A percentile compares a stretch with the other conserved stretches of the same genome.
Conservation (phyloP, 2,329 filamentous ascomycete genomes). For the Microcyclosporella mali region DNA sequence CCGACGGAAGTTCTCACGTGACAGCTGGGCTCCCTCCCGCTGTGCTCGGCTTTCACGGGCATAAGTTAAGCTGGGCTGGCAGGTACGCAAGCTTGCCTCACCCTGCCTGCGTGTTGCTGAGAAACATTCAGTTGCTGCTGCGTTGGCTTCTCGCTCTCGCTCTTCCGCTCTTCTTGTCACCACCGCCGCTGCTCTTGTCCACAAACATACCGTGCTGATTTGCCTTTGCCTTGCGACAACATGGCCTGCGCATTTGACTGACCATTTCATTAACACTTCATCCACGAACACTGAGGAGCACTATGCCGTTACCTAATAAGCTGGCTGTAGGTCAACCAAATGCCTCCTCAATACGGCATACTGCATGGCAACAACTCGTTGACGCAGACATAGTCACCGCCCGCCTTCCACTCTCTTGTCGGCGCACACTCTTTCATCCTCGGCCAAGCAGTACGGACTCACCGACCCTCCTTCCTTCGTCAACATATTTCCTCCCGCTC, state of each 20-base stretch:
- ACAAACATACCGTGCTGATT: too few relatives aligned
- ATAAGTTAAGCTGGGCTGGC: too few relatives aligned
- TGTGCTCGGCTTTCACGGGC: background rate
- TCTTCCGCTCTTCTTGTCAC: background rate
- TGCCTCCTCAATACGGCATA: background rate
- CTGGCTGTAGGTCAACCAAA: slow-evolving; percentile 23
- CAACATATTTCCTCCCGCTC: slow-evolving; percentile 15
- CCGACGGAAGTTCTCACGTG: background rate
- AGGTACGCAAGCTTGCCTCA: too few relatives aligned
- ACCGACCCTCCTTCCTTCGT: slow-evolving; percentile 24
- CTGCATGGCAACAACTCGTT: slow-evolving; percentile 1
- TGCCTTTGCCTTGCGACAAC: background rate
- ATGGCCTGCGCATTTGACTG: slow-evolving; percentile 6
- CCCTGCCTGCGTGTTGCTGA: too few relatives aligned
- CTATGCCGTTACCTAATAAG: slow-evolving; percentile 22
- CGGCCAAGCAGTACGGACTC: slow-evolving; percentile 30
- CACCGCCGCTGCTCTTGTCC: too few relatives aligned
- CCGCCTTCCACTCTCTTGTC: slow-evolving; percentile 28
- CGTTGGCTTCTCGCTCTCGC: background rate
- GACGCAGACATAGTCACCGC: slow-evolving; percentile 21
- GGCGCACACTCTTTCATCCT: slow-evolving; percentile 30
- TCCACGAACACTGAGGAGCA: slow-evolving; percentile 2
- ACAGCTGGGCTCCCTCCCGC: background rate
- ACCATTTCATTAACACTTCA: slow-evolving; percentile 8
- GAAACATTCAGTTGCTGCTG: too few relatives aligned